phyloP scores from a whole-genome alignment of 345 rosid genomes.

The Balakata baccata region DNA sequence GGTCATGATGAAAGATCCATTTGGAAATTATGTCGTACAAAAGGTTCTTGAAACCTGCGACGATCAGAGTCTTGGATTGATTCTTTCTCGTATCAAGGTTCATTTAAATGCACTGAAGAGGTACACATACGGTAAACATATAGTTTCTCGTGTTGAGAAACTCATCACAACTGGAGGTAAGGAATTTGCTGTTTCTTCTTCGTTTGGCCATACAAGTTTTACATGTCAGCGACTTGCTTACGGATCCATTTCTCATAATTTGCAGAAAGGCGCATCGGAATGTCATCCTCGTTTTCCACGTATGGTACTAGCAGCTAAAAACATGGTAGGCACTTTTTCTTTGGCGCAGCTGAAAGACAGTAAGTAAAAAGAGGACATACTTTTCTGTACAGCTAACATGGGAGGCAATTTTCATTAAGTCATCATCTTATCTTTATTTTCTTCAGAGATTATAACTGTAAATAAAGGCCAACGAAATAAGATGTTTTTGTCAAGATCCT shows the following conservation, averaged over 20 bases:
- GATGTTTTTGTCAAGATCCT: slow-evolving; percentile 22
- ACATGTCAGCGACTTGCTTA: background rate
- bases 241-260: background rate
- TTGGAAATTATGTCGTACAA: slow-evolving; percentile 94
- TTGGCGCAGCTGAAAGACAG: slow-evolving; percentile 10
- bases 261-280: slow-evolving; percentile 85
- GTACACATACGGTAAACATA: slow-evolving; percentile 94
- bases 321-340: slow-evolving; percentile 15
- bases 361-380: background rate
- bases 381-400: slow-evolving; percentile 38
- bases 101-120: slow-evolving; percentile 84
- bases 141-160: slow-evolving; percentile 94
- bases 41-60: slow-evolving; percentile 95
- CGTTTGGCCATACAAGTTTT: background rate
- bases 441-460: slow-evolving; percentile 18
- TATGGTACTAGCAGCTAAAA: slow-evolving; percentile 13
- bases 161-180: slow-evolving; percentile 90
- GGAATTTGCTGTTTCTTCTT: slow-evolving; percentile 1
- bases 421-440: slow-evolving; percentile 5
- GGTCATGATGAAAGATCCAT: slow-evolving; percentile 99
- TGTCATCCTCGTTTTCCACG: slow-evolving; percentile 45
- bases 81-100: slow-evolving; percentile 85
- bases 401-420: slow-evolving; percentile 23
- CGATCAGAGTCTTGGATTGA: slow-evolving; percentile 68
- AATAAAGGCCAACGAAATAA: slow-evolving; percentile 37